Base-by-base conservation (phyloP, 495 filamentous ascomycete species). In the Penicillium angulare region DNA sequence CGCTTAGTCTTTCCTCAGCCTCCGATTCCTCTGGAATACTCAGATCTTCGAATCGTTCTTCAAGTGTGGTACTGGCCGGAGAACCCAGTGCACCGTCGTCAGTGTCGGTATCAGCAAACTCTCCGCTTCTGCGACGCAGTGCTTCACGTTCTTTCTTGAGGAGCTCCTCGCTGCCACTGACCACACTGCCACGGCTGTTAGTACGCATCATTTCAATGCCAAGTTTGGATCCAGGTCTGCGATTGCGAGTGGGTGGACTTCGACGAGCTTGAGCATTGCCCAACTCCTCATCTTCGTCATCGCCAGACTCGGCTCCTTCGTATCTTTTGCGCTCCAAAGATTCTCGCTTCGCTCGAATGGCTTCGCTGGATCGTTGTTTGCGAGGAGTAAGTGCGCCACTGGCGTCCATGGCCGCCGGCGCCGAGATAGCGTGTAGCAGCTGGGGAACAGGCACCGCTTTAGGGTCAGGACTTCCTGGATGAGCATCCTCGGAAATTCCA, bases 191-290 rank as follows among this genome's bases (percentile, higher is more conserved):
- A 48, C 89, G 85, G 50, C 89, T 93, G 65, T 95, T 95, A 18
- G 90, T 95, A 16, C 91, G 82, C 89, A 96, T 91, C 91, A 96
- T 96, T 68, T 96, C 91, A 31, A 86, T 89, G 2, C 89, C 88
- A 1, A 96, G 79, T 64, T 95, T 96, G 2, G 89, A 95, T 23
- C 78, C 85, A 24, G 76, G 75, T n/a, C 81, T 73, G 23, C 72
- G 67, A 8, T 63, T 61, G 20, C 74, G 76, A 24, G 62, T 50
- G 33, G 76, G 74, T 5, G 86, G 85, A 51, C 80, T 86, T 53
- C 77, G 79, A 18, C 84, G 79, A 6, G 78, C 71, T 24, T 77
- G 77, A 20, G 75, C 60, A 47, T 80, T 74, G 7, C 88, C 89
- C 9, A 95, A 80, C 59, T 95, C 91, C 43, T 96, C 91, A 43